Evolutionary conservation across 2,329 filamentous ascomycete genomes (phyloP), one percentile per base, ranked within the genome.

Genomic region (Fusarium drepaniforme): DNA sequence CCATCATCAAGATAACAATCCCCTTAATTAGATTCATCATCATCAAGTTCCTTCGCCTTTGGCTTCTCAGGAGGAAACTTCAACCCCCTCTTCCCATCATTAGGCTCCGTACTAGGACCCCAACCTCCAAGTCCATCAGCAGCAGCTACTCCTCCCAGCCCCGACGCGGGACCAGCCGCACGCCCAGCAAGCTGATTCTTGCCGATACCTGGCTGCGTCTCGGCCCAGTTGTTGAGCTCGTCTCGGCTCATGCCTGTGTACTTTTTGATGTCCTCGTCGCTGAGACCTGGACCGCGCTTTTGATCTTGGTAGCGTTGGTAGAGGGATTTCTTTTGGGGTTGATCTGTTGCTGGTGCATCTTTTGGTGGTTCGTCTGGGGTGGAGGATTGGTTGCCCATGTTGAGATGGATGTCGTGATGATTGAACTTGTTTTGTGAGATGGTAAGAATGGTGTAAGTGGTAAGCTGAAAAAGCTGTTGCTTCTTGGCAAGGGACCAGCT

Each of bases 241-340:
- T 78, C 79, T 44, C 81, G 80, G 35, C 75, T 76, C 73, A 81
- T 85, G 75, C 85, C 84, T 38, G 84, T 85, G 80, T 85, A 84
- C 70, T 84, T 85, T 33, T 79, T 60, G 33, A 86, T 73, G 70
- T 85, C 84, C 13, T 83, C 83, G 67, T 86, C 84, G 71, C 80
- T 82, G 56, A 84, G 80, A 25, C 77, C 74, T 13, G 67, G 62
- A 56, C 78, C 75, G 42, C 75, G 77, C 72, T 83, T 84, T 49
- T 79, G 77, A 56, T 80, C 79, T 61, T 81, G 79, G 67, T 75
- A 80, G 65, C 81, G 78, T 38, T 79, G 75, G 74, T 82, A 84
- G 35, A 83, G 70, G 9, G 80, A 80, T 64, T 78, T 79, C 28
- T 82, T 80, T 18, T 53, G 25, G 49, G 49, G 28, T 33, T 73